Percentiles rank a stretch among this genome's conserved stretches.
phyloP scores from a whole-genome alignment of 495 filamentous ascomycete genomes.

The Durotheca rogersii region DNA sequence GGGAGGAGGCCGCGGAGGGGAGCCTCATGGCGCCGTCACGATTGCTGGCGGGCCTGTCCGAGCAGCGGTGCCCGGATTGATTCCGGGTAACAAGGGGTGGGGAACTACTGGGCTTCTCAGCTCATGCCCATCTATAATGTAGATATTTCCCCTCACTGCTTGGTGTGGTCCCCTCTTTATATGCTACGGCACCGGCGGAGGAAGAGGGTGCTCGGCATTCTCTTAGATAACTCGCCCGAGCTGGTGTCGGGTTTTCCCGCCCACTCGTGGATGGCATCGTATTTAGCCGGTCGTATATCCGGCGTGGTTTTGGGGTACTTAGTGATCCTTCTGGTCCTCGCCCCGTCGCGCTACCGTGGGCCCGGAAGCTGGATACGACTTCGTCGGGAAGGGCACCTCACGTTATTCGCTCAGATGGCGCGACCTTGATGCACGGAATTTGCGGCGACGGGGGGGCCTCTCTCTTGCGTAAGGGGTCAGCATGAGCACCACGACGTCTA shows the following conservation, averaged over 20 bases:
- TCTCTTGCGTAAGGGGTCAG: no score
- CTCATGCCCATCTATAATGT: no score
- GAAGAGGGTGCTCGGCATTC: constrained; percentile 11
- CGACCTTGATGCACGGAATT: no score
- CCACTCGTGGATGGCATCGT: constrained; percentile 10
- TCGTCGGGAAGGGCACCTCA: no score
- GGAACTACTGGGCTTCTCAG: no score
- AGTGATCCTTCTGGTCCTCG: background rate
- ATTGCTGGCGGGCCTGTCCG: no score
- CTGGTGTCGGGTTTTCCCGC: constrained; percentile 14
- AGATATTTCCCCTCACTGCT: no score
- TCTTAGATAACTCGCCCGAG: constrained; percentile 7
- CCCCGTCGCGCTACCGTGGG: constrained; percentile 10
- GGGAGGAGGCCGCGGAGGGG: constrained; percentile 6
- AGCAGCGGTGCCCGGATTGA: background rate
- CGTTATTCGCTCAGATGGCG: background rate
- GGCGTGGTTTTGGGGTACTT: constrained; percentile 17
- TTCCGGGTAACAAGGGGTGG: no score
- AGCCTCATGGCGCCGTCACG: no score
- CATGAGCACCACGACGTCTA: background rate
- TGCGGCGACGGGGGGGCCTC: no score
- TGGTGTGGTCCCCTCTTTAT: no score
- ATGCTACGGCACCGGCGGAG: no score
- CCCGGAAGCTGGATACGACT: constrained; percentile 2
- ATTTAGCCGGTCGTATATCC: constrained; percentile 13